Percentiles rank a stretch among this genome's conserved stretches.
phyloP scores from a whole-genome alignment of 1,139 yeast genomes.

The Arxiozyma bovina region DNA sequence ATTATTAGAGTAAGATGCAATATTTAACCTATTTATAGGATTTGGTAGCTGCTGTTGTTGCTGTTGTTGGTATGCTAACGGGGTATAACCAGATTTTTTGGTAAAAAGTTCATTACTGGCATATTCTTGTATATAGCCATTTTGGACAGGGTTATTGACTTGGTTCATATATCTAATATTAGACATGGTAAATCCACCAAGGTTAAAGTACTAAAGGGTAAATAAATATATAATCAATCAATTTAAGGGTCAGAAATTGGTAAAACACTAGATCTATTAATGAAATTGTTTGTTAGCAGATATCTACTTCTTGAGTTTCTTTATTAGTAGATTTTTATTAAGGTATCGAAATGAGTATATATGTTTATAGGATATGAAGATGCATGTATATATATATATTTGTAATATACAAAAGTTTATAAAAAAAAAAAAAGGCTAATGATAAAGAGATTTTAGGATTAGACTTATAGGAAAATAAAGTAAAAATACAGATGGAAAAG shows the following conservation, averaged over 20 bases:
- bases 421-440: neutral
- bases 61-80: neutral
- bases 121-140: neutral
- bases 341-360: neutral
- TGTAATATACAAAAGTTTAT: too few relatives aligned
- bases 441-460: too few relatives aligned
- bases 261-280: neutral
- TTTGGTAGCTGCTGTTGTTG: slow-evolving; percentile 1
- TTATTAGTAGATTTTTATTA: too few relatives aligned
- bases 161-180: neutral
- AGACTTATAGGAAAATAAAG: neutral
- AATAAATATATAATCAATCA: neutral
- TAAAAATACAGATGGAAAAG: neutral
- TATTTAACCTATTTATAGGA: neutral
- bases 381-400: too few relatives aligned
- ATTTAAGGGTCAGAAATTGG: neutral
- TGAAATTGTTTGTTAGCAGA: neutral
- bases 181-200: neutral
- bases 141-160: neutral
- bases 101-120: neutral
- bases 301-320: neutral
- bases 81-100: neutral
- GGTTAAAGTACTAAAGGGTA: neutral
- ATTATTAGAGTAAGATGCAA: neutral
- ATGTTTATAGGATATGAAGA: too few relatives aligned